Base-by-base conservation (phyloP, 2,329 filamentous ascomycete species). In the Aspergillus sp. region DNA sequence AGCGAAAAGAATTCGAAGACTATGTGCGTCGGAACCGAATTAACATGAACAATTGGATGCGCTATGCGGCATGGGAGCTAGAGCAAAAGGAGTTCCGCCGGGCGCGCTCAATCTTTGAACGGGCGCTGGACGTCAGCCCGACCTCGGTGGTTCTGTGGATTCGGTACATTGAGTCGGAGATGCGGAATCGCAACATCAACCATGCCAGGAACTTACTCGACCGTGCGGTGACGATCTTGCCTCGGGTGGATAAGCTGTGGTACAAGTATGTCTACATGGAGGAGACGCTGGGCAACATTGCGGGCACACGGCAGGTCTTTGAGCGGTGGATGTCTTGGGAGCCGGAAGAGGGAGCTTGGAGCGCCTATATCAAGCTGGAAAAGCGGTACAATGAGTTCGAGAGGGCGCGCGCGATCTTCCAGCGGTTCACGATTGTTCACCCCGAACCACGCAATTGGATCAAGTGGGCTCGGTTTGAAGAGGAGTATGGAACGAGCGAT, bases 191-290 rank as follows among this genome's bases (percentile, higher is more conserved):
- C 67, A 97, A 97, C 74, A 97, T 99, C 82, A 97, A 97, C 75
- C 94, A 98, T 83, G 93, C 95, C 36, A 85, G 95, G 60, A 99
- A 99, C 74, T 79, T 99, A 55, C 86, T 99, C 55, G 95, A 99
- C 75, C 89, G 95, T 58, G 93, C 95, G n/a, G 91, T 98, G 56
- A 92, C 92, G 0, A 91, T 96, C 58, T 81, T 97, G 41, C 95
- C 95, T 5, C 84, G 95, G 59, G 87, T 98, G 43, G 92, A 98
- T 75, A 98, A 98, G 82, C 81, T 99, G 36, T 99, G 95, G 95
- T 99, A 97, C 82, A 98, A 98, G 76, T 99, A 97, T 81, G 92
- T 96, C 25, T 97, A 96, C 76, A 96, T 97, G 90, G 94, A 98
- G 80, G 95, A 99, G 84, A 98, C 94, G 79, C 84, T 99, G 57